Evolutionary conservation across 768 basidiomycete species (phyloP).

Genomic region (Lyophyllum atratum): DNA sequence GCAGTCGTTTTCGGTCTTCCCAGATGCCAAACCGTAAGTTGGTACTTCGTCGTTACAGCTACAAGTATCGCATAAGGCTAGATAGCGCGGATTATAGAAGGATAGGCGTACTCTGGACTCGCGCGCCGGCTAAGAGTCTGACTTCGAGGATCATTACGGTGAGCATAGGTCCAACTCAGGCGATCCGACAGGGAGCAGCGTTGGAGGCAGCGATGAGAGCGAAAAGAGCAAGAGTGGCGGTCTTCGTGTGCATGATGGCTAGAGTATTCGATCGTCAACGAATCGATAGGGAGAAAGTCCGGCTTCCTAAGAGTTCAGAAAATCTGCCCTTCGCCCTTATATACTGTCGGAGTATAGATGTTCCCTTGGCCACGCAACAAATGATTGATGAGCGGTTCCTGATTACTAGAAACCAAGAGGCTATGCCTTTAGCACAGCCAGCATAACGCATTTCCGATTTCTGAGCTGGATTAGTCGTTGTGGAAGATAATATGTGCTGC

Average conservation of each 20-base stretch:
- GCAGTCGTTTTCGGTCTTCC: neutral
- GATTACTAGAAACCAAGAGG: no score
- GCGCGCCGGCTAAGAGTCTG: neutral
- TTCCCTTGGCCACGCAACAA: slow-evolving; percentile 5
- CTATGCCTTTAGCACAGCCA: no score
- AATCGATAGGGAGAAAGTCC: slow-evolving; percentile 11
- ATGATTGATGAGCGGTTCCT: neutral
- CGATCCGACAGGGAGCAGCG: slow-evolving; percentile 7
- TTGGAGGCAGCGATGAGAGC: neutral
- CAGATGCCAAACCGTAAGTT: neutral
- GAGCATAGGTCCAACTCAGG: neutral
- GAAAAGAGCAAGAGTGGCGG: slow-evolving; percentile 3
- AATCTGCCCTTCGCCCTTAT: neutral
- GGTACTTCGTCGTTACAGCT: slow-evolving; percentile 1
- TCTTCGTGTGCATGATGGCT: slow-evolving; percentile 5
- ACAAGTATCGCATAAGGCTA: neutral
- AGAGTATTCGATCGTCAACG: slow-evolving; percentile 9
- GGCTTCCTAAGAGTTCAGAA: slow-evolving; percentile 4
- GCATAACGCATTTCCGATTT: no score
- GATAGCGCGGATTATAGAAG: neutral
- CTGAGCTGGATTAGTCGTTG: no score
- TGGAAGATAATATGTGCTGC: no score
- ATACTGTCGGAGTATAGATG: neutral
- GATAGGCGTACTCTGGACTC: neutral
- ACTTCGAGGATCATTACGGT: neutral